A percentile compares a stretch with the other conserved stretches of the same genome.
Conservation (phyloP, 805 yeast species). For the Sungouiozyma intestinalis region DNA sequence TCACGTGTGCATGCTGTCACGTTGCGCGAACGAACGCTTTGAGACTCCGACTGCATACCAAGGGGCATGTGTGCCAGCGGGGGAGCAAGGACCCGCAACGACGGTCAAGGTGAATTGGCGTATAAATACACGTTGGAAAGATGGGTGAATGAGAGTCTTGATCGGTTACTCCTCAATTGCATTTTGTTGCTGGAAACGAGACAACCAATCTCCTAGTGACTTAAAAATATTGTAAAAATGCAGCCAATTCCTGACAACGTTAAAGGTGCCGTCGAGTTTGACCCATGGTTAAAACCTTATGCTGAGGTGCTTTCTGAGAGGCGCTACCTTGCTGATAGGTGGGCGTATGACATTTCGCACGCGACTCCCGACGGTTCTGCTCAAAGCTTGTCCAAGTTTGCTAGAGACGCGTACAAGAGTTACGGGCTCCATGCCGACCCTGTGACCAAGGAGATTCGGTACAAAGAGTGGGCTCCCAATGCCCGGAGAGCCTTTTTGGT, state of each 20-base stretch:
- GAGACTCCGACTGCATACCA: not conserved
- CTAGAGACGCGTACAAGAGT: conserved; percentile 55
- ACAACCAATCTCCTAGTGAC: too few relatives aligned
- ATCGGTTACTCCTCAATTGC: not conserved
- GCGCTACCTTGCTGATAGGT: conserved; percentile 51
- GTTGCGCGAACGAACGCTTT: too few relatives aligned
- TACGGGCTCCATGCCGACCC: conserved; percentile 67
- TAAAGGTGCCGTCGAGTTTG: conserved; percentile 57
- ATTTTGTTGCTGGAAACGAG: not conserved
- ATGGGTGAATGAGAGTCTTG: too few relatives aligned
- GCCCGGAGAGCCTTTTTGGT: conserved; percentile 66
- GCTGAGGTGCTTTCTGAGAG: conserved; percentile 59
- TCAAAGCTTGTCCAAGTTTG: conserved; percentile 58
- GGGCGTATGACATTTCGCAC: conserved; percentile 41
- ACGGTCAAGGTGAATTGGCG: not conserved
- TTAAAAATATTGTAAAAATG: conserved; percentile 5
- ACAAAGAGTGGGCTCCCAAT: conserved; percentile 86
- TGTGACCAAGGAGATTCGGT: conserved; percentile 42
- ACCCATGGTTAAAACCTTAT: conserved; percentile 82
- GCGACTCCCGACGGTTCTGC: conserved; percentile 36
- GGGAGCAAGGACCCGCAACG: not conserved
- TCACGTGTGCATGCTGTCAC: not conserved
- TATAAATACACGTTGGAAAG: not conserved
- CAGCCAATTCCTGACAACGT: conserved; percentile 30
- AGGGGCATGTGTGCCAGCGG: not conserved